Evolutionary conservation across 2,329 filamentous ascomycete species (phyloP).

Genomic region (Cladobotryum mycophilum): DNA sequence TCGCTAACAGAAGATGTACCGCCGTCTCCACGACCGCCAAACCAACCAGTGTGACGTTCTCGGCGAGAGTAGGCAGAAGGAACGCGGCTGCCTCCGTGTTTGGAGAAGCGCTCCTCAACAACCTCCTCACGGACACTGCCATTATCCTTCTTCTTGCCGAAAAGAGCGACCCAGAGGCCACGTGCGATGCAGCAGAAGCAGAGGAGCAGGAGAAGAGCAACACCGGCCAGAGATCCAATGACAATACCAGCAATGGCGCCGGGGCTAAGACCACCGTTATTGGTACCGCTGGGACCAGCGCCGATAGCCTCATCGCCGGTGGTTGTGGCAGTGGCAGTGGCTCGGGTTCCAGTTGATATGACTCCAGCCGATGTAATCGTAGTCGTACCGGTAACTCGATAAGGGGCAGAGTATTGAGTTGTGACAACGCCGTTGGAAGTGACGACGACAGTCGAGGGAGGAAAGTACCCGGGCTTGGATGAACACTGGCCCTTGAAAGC

Average conservation of each 20-base stretch:
- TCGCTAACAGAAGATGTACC: slow-evolving; percentile 31
- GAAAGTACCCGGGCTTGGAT: slow-evolving; percentile 43
- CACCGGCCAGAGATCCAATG: slow-evolving; percentile 62
- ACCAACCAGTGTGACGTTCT: slow-evolving; percentile 52
- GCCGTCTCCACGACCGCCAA: slow-evolving; percentile 41
- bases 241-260: slow-evolving; percentile 79
- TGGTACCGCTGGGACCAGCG: slow-evolving; percentile 30
- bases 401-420: slow-evolving; percentile 47
- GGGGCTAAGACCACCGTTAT: slow-evolving; percentile 49
- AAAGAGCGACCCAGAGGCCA: slow-evolving; percentile 56
- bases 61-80: slow-evolving; percentile 40
- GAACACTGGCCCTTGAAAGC: slow-evolving; percentile 52
- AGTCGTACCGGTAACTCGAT: slow-evolving; percentile 49
- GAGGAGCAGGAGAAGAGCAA: slow-evolving; percentile 60
- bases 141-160: slow-evolving; percentile 46
- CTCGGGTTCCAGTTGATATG: slow-evolving; percentile 30
- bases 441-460: slow-evolving; percentile 36
- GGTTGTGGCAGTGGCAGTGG: slow-evolving; percentile 39
- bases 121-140: slow-evolving; percentile 43
- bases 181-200: slow-evolving; percentile 69
- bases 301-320: slow-evolving; percentile 37
- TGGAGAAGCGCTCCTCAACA: slow-evolving; percentile 56
- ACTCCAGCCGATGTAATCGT: slow-evolving; percentile 49
- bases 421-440: slow-evolving; percentile 44
- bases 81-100: slow-evolving; percentile 34